These are phyloP conservation scores for Emmonsiellopsis sp. DNA, from an alignment of 2,329 filamentous ascomycete species.

Conservation along the genomic window DNA sequence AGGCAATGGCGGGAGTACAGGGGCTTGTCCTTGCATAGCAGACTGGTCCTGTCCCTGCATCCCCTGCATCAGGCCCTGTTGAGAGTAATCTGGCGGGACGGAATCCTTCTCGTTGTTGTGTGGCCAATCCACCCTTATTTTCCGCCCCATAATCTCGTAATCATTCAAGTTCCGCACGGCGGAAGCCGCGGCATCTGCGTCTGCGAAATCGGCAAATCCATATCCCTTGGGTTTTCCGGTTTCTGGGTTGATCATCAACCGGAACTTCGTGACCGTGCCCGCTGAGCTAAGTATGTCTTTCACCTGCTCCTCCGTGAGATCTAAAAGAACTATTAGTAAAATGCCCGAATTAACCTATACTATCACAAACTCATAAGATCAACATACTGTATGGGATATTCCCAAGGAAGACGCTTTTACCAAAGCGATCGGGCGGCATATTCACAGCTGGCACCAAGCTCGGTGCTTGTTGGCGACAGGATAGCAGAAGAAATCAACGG, in stretches of 20 bases:
- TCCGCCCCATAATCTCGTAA: conserved; percentile 88
- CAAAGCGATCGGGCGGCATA: conserved; percentile 36
- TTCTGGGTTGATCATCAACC: conserved; percentile 90
- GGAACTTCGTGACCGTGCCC: conserved; percentile 83
- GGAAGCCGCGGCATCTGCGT: conserved; percentile 82
- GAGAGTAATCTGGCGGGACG: conserved; percentile 41
- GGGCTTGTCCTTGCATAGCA: conserved; percentile 30
- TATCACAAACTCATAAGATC: conserved; percentile 73
- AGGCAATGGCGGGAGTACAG: conserved; percentile 67
- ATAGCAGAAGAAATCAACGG: background rate
- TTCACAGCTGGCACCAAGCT: conserved; percentile 9
- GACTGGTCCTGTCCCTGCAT: conserved; percentile 25
- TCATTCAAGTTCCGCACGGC: conserved; percentile 94
- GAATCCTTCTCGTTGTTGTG: conserved; percentile 77
- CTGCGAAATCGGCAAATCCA: conserved; percentile 91
- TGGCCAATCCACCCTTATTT: conserved; percentile 89
- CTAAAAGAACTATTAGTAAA: conserved; percentile 62
- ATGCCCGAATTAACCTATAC: conserved; percentile 52
- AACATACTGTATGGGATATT: conserved; percentile 63
- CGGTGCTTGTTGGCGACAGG: background rate
- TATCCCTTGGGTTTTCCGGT: conserved; percentile 93
- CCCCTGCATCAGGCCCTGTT: conserved; percentile 22
- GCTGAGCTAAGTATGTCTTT: conserved; percentile 85
- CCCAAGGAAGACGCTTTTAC: conserved; percentile 39
- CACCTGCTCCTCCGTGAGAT: conserved; percentile 92